These are phyloP conservation scores for Phialophora macrospora DNA, from an alignment of 2,329 filamentous ascomycete genomes.

Conservation along the genomic window DNA sequence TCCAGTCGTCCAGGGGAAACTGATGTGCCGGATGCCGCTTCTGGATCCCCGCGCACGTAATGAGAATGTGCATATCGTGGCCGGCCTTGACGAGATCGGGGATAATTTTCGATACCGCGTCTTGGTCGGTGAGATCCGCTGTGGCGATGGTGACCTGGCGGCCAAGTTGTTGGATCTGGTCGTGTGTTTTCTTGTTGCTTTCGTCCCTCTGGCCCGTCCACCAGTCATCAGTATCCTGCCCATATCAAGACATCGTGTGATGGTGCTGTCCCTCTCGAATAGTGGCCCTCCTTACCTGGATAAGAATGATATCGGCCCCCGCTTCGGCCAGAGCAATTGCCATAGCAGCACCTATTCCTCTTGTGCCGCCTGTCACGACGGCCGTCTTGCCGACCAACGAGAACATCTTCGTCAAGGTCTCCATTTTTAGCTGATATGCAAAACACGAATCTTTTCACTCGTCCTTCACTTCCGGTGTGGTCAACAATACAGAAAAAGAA, in stretches of 20 bases:
- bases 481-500: background rate
- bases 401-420: conserved; percentile 35
- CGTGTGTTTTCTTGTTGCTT: conserved; percentile 50
- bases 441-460: background rate
- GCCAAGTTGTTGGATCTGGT: conserved; percentile 47
- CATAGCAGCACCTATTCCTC: conserved; percentile 56
- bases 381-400: conserved; percentile 49
- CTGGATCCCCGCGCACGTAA: conserved; percentile 89
- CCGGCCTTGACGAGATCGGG: conserved; percentile 48
- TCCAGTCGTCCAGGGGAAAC: conserved; percentile 79
- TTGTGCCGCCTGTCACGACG: conserved; percentile 53
- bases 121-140: conserved; percentile 51
- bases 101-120: conserved; percentile 49
- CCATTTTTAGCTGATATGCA: conserved; percentile 16
- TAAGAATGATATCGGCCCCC: conserved; percentile 51
- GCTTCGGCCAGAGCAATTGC: conserved; percentile 54
- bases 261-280: background rate
- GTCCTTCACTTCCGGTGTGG: background rate
- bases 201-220: conserved; percentile 47
- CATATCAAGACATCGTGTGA: background rate
- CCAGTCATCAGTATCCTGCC: background rate
- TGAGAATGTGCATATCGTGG: conserved; percentile 72
- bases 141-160: conserved; percentile 51
- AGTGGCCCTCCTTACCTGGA: conserved; percentile 41
- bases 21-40: conserved; percentile 73